Evolutionary conservation across 164 flowering plant species (phyloP).

Genomic region (Cinnamomum chago): DNA sequence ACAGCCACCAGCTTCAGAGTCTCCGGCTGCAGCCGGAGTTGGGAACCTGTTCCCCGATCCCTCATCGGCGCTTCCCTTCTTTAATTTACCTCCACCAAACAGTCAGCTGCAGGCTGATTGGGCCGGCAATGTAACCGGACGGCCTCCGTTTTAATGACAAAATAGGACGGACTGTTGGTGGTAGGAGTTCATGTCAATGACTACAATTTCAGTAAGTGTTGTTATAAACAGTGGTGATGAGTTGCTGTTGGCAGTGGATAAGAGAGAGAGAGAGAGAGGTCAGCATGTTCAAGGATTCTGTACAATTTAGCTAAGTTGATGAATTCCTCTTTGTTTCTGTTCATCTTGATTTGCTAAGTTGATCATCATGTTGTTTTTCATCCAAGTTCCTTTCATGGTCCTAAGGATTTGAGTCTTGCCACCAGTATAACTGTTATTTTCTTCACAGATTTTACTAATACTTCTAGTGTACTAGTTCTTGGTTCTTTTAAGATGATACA

Average conservation of each 20-base stretch:
- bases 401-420: neutral
- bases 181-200: neutral
- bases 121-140: conserved; percentile 8
- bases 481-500: too few relatives aligned
- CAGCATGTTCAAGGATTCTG: conserved; percentile 4
- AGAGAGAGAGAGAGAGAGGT: conserved; percentile 2
- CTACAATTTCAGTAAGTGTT: too few relatives aligned
- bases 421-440: neutral
- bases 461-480: neutral
- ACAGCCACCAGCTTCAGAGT: conserved; percentile 11
- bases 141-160: conserved; percentile 13
- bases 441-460: neutral
- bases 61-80: conserved; percentile 38
- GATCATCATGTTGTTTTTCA: neutral
- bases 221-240: too few relatives aligned
- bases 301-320: conserved; percentile 4
- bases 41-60: conserved; percentile 29
- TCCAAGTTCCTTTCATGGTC: neutral
- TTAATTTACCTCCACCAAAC: conserved; percentile 24
- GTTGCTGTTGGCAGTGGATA: neutral
- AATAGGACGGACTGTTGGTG: neutral
- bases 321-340: neutral
- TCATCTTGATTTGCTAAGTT: conserved; percentile 1
- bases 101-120: conserved; percentile 21
- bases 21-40: conserved; percentile 3